A percentile compares a stretch with the other conserved stretches of the same genome.
Conservation (phyloP, 148 eudicot genomes). For the Cornus controversa region DNA sequence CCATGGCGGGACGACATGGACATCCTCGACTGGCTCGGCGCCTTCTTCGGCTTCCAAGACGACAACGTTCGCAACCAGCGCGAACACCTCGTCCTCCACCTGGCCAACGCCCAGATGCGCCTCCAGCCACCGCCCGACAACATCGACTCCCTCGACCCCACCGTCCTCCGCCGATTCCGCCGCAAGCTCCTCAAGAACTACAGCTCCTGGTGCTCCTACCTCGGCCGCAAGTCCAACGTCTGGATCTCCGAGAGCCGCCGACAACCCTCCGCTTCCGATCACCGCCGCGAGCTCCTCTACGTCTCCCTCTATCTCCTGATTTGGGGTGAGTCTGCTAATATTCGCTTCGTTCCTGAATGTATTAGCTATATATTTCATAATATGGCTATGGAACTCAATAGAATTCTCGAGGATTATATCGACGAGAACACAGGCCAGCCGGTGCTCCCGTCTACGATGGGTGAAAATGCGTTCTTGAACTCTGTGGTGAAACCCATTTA, state of each 20-base stretch:
- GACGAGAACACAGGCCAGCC: conserved; percentile 86
- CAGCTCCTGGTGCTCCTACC: conserved; percentile 73
- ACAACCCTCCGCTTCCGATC: conserved; percentile 30
- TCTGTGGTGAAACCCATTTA: conserved; percentile 76
- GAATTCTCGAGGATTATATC: conserved; percentile 66
- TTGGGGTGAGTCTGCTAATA: conserved; percentile 91
- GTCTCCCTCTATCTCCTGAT: conserved; percentile 61
- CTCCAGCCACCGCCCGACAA: conserved; percentile 68
- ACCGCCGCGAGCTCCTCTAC: conserved; percentile 67
- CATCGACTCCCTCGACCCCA: conserved; percentile 59
- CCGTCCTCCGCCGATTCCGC: conserved; percentile 70
- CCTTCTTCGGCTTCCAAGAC: conserved; percentile 82
- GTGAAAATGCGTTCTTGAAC: conserved; percentile 60
- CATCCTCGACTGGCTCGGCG: conserved; percentile 89
- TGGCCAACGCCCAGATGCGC: conserved; percentile 86
- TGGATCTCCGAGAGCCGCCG: conserved; percentile 56
- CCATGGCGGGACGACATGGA: conserved; percentile 55
- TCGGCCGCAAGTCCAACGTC: conserved; percentile 60
- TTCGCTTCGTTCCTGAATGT: conserved; percentile 78
- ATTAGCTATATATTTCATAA: conserved; percentile 69
- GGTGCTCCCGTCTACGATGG: conserved; percentile 50
- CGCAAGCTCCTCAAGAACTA: conserved; percentile 60
- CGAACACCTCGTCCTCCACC: conserved; percentile 84
- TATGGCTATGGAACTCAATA: conserved; percentile 80
- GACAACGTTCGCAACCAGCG: conserved; percentile 79